Base-by-base conservation (phyloP, 2,329 filamentous ascomycete species). In the Calonectria pseudoturangicola region DNA sequence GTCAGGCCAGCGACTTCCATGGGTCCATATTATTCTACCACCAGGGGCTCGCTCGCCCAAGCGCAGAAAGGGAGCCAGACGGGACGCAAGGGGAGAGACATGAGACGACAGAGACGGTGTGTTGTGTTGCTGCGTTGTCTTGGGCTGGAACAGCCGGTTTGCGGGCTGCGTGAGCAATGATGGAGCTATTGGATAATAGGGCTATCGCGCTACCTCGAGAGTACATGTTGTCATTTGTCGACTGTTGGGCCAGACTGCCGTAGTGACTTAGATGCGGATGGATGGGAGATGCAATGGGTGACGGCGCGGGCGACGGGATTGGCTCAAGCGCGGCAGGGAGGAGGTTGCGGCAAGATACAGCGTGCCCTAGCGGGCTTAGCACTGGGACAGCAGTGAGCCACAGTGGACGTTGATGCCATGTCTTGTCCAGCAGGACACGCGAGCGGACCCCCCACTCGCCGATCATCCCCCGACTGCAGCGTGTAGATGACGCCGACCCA, bases 371-470 rank as follows among this genome's bases (percentile, higher is more conserved):
- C 48, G 64, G 48, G 64, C 36, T 39, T 28, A 50, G 63, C 63
- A 51, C 43, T 51, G 30, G 48, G 58, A 43, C 36, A 43, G 33
- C 64, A 66, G 64, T 25, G 60, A 47, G 60, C 60, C 41, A 58
- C 39, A 70, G 60, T 30, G 60, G 47, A 63, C 48, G 33, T 21
- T 39, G 51, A 25, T 28, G 28, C 41, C 54, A 48, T 41, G 50
- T 54, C 63, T 25, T 56, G 48, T 51, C 28, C 69, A 70, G 51
- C 62, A 69, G 70, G 70, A 72, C 72, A 74, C 72, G 69, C 72
- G 72, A 74, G 72, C 72, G 43, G 54, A 36, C 71, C 68, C 67
- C 72, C 72, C 69, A 72, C 72, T 39, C 72, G 69, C 69, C 72
- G 69, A 72, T 72, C 70, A 63, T 48, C 63, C 70, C 68, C 72